A percentile compares a stretch with the other conserved stretches of the same genome.
phyloP scores from a whole-genome alignment of 495 filamentous ascomycete genomes.

The Sordaria brevicollis region DNA sequence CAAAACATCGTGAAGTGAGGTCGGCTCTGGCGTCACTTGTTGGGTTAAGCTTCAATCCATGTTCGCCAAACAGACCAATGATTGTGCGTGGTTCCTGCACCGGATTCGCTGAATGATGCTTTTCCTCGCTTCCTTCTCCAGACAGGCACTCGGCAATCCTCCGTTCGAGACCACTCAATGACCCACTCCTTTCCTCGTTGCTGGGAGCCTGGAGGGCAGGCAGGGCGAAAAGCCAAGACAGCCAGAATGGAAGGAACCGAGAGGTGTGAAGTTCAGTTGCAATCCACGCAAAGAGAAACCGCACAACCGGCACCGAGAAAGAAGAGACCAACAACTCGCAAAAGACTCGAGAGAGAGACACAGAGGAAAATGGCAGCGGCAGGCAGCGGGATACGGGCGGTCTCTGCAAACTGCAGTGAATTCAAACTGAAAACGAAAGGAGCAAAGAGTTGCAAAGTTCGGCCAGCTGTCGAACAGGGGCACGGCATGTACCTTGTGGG shows the following conservation, averaged over 20 bases:
- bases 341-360: neutral
- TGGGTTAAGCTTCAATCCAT: neutral
- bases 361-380: neutral
- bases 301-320: neutral
- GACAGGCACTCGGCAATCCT: neutral
- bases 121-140: neutral
- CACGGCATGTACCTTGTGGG: neutral
- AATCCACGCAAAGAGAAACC: neutral
- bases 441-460: neutral
- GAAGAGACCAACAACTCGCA: neutral
- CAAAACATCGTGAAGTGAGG: neutral
- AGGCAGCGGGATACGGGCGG: neutral
- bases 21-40: neutral
- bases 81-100: neutral
- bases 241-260: neutral
- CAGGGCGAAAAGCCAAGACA: neutral
- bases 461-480: neutral
- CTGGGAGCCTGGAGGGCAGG: neutral
- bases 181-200: neutral
- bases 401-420: neutral
- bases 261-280: neutral
- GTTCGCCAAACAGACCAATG: neutral
- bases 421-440: neutral
- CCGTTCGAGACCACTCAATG: neutral
- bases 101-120: neutral